Evolutionary conservation across 2,329 filamentous ascomycete genomes (phyloP).

Genomic region (Helicocarpus griseus): DNA sequence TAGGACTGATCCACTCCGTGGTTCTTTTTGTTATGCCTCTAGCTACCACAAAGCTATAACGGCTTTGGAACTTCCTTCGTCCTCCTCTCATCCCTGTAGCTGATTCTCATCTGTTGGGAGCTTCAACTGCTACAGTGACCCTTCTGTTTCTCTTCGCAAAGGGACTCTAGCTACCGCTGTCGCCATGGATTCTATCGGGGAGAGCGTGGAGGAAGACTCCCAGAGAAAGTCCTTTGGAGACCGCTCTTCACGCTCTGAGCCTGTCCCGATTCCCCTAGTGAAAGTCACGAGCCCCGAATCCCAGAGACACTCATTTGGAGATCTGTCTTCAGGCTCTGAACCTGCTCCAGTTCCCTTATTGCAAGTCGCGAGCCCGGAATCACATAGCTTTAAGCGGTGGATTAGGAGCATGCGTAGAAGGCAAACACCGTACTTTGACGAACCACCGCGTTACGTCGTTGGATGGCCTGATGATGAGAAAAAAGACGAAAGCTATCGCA

Average conservation of each 20-base stretch:
- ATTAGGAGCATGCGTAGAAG: slow-evolving; percentile 27
- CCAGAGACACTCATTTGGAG: slow-evolving; percentile 12
- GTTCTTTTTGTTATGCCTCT: background rate
- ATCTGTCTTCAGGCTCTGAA: background rate
- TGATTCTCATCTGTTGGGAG: too few species aligned
- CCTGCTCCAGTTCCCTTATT: background rate
- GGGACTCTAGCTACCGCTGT: too few species aligned
- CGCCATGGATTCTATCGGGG: slow-evolving; percentile 5
- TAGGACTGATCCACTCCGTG: too few species aligned
- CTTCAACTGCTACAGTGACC: too few species aligned
- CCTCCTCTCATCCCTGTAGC: background rate
- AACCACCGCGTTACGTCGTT: slow-evolving; percentile 21
- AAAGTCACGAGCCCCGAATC: background rate
- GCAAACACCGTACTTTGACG: slow-evolving; percentile 10
- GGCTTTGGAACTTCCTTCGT: background rate
- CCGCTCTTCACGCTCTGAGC: background rate
- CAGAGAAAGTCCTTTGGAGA: background rate
- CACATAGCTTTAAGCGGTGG: slow-evolving; percentile 28
- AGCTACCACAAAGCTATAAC: background rate
- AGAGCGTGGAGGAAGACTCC: background rate
- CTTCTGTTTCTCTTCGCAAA: too few species aligned
- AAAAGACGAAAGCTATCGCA: slow-evolving; percentile 11
- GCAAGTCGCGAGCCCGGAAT: background rate
- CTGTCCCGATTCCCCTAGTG: background rate
- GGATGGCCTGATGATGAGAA: slow-evolving; percentile 27